Base-by-base conservation (phyloP, 176 grass and related monocot genomes). In the Oryza meridionalis region DNA sequence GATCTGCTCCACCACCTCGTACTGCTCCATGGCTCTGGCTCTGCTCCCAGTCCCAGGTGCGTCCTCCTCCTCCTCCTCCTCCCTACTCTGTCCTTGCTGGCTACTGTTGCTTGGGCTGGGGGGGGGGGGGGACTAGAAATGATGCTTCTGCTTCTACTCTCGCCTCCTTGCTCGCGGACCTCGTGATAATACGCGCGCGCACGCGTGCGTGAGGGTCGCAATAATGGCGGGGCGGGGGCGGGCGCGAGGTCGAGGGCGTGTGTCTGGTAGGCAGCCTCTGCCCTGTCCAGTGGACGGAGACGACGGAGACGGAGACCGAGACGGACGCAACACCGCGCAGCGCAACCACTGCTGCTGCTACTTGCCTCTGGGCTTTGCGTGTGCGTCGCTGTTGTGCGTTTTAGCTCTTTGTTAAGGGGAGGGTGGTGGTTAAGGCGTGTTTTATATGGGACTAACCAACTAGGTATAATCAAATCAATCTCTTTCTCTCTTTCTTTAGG, bases 1-100 rank as follows among this genome's bases (percentile, higher is more conserved):
- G 79, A 97, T 97, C 83, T 97, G 91, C 85, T 97, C 94, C 90
- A 88, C 74, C 38, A 91, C 79, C 74, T 97, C 91, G 89, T 97
- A 97, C 81, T 83, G 67, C 84, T 97, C 91, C 88, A 90, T 90
- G 5, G 55, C 15, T 53, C 42, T 43, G 42, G 29, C 15, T 53
- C 42, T 43, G 42, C 40, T 42, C 40, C 7, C 26, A 27, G 26
- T 31, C 42, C 33, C 33, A 43, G 42, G 42, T 43, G 42, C 9
- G 42, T 10, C 42, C 42, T 43, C 42, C 42, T 43, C 38, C 38
- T 43, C 42, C 42, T 43, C 29, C 29, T 29, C 29, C 29, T 31
- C 46, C 3, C 46, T 47, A 11, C 46, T 3, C 12, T 4, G 15
- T 61, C 9, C 55, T 61, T 61, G 19, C 50, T 19, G 3, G 14